Percentiles rank a stretch among this genome's conserved stretches.
These are phyloP conservation scores for Eutypa lata DNA, from an alignment of 2,329 filamentous ascomycete genomes.

Conservation along the genomic window DNA sequence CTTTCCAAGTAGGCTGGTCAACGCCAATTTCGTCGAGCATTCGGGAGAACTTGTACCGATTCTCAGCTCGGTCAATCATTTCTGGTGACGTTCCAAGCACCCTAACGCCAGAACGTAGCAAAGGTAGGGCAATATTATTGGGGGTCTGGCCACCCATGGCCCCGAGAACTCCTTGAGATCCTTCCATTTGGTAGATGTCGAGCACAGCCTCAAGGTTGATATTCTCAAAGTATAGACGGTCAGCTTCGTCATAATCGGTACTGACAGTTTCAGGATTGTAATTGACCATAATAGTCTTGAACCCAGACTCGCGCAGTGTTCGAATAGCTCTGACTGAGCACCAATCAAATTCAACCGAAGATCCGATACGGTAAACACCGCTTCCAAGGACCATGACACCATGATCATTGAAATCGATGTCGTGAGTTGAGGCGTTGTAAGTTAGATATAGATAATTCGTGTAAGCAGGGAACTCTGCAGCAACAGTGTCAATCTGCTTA, in stretches of 20 bases:
- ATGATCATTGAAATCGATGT: slow-evolving; percentile 80
- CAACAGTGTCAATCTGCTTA: slow-evolving; percentile 98
- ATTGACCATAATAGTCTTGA: slow-evolving; percentile 84
- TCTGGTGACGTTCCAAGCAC: slow-evolving; percentile 94
- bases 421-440: slow-evolving; percentile 86
- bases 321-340: slow-evolving; percentile 93
- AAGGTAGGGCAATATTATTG: slow-evolving; percentile 92
- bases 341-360: slow-evolving; percentile 98
- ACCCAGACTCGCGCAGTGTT: slow-evolving; percentile 76
- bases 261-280: slow-evolving; percentile 87
- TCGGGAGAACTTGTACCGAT: slow-evolving; percentile 97
- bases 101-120: slow-evolving; percentile 86
- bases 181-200: slow-evolving; percentile 89
- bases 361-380: slow-evolving; percentile 95
- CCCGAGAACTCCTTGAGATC: slow-evolving; percentile 78
- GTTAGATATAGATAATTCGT: slow-evolving; percentile 98
- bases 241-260: slow-evolving; percentile 93
- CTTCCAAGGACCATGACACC: slow-evolving; percentile 96
- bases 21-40: slow-evolving; percentile 95
- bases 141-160: slow-evolving; percentile 97
- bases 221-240: slow-evolving; percentile 93
- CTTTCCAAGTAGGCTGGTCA: slow-evolving; percentile 97
- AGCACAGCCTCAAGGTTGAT: slow-evolving; percentile 87
- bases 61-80: slow-evolving; percentile 98
- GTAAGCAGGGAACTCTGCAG: slow-evolving; percentile 88